Base-by-base conservation (phyloP, 2,329 filamentous ascomycete species). In the Colletotrichum chlorophyti region DNA sequence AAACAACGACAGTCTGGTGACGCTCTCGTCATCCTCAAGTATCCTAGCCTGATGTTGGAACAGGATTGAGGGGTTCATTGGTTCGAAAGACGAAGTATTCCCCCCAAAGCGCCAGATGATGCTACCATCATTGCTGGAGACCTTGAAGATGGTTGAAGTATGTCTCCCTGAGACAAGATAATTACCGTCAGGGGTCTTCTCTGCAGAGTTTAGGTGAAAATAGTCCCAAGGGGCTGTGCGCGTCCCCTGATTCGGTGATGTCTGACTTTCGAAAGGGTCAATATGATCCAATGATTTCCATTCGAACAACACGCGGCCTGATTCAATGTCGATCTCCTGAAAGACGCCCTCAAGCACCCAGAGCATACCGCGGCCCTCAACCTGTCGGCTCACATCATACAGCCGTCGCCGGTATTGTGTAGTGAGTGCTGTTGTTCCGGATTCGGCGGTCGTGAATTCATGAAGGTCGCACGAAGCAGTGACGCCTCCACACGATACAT, bases 41-140 rank as follows among this genome's bases (percentile, higher is more conserved):
- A 66, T 81, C 46, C 76, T 75, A 0, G 79, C 80, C 60, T 84
- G 74, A 61, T 85, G 81, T 63, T 85, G 82, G 66, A 77, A 84
- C 9, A 74, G 75, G 53, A 80, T 79, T 24, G 75, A 68, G 5
- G 46, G 37, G 17, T 41, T 38, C 8, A 70, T 68, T 1, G 37
- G 7, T 23, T 71, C 70, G 41, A 72, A 79, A 43, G 68, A 66
- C 52, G 77, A 82, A 38, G 70, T 65, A 42, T 74, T 70, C 14
- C 83, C 83, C 9, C 81, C 80, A 4, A 86, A 70, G 21, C 76
- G 77, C 83, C 83, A 86, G 15, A 83, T 67, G n/a, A 84, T 71
- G 14, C 70, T 69, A 29, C 82, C 81, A 4, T 77, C 75, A 10
- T 70, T 70, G 10, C 73, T 70, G 54, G 78, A 76, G 62, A 86